A percentile compares a stretch with the other conserved stretches of the same genome.
phyloP scores from a whole-genome alignment of 108 stramenopile species.

The Cylindrotheca closterium region DNA sequence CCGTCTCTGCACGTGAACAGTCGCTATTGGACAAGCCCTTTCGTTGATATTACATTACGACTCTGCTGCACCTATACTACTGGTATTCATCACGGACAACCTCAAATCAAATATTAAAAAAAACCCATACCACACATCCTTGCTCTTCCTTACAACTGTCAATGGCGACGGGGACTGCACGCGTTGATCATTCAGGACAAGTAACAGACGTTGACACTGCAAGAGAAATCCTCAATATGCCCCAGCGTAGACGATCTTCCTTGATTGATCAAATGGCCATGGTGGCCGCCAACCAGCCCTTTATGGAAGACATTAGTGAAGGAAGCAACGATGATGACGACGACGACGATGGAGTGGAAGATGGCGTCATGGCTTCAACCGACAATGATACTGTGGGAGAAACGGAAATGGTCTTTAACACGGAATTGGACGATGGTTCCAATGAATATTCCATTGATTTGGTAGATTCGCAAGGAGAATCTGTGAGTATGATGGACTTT shows the following conservation, averaged over 20 bases:
- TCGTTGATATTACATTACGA: too few species aligned
- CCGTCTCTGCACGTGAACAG: too few species aligned
- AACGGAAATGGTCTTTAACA: slow-evolving; percentile 17
- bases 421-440: not conserved
- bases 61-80: too few species aligned
- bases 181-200: slow-evolving; percentile 2
- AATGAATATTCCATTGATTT: not conserved
- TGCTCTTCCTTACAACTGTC: too few species aligned
- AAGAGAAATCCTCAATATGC: too few species aligned
- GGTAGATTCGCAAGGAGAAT: not conserved
- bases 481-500: not conserved
- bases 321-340: slow-evolving; percentile 12
- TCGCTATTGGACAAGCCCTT: too few species aligned
- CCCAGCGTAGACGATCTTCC: slow-evolving; percentile 15
- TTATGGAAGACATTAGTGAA: slow-evolving; percentile 8
- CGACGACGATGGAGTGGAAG: not conserved
- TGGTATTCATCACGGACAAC: too few species aligned
- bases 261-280: slow-evolving; percentile 38
- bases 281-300: slow-evolving; percentile 13
- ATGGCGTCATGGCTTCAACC: not conserved
- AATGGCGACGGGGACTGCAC: not conserved
- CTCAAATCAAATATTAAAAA: too few species aligned
- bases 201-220: not conserved
- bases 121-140: too few species aligned
- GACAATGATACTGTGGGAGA: slow-evolving; percentile 1